Percentiles rank a stretch among this genome's conserved stretches.
phyloP scores from a whole-genome alignment of 2,329 filamentous ascomycete genomes.

The Penicillium sp. region DNA sequence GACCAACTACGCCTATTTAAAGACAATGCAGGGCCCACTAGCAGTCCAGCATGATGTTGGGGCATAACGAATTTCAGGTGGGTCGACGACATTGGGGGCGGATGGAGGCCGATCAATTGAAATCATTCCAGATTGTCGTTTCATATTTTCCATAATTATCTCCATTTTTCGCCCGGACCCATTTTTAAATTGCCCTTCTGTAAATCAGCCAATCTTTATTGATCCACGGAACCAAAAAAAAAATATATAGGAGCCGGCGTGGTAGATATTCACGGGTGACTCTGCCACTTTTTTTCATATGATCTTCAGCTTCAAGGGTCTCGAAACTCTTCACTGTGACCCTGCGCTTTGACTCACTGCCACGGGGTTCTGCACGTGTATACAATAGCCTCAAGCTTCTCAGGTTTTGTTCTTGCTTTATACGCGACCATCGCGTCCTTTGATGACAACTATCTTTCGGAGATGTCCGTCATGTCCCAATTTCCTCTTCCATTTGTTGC shows the following conservation, averaged over 20 bases:
- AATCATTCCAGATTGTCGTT: background rate
- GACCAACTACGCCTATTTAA: background rate
- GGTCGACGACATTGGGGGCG: background rate
- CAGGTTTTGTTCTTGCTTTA: background rate
- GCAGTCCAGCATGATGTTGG: background rate
- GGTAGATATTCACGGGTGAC: background rate
- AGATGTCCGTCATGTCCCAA: conserved; percentile 7
- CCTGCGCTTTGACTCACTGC: background rate
- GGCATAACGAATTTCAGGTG: background rate
- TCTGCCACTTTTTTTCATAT: background rate
- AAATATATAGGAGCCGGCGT: conserved; percentile 7
- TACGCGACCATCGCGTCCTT: background rate
- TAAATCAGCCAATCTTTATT: conserved; percentile 9
- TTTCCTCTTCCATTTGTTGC: background rate
- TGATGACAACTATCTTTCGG: background rate
- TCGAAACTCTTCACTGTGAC: background rate
- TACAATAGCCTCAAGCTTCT: background rate
- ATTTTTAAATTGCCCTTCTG: conserved; percentile 8
- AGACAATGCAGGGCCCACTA: background rate
- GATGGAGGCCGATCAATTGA: conserved; percentile 3
- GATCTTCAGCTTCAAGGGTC: background rate
- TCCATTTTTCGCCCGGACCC: background rate
- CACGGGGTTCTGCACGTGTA: background rate
- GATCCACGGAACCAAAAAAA: background rate
- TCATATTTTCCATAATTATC: background rate